These are phyloP conservation scores for Mycena rosella DNA, from an alignment of 768 basidiomycete species.

Conservation along the genomic window DNA sequence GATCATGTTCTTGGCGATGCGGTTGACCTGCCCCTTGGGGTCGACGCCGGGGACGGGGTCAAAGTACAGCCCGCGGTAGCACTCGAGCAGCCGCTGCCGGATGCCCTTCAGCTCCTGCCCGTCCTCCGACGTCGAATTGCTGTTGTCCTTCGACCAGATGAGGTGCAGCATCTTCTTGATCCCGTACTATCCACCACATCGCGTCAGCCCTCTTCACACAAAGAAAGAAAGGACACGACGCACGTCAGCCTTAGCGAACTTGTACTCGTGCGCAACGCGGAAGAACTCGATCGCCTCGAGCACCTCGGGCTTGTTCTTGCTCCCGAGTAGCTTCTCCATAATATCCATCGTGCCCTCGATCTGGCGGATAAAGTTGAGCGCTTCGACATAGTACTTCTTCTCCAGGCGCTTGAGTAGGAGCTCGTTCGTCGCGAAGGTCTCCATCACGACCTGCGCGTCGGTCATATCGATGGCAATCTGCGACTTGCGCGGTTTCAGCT, in stretches of 20 bases:
- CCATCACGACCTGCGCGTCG: constrained; percentile 79
- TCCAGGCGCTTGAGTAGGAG: constrained; percentile 75
- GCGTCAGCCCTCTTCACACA: too few relatives aligned
- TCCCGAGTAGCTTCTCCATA: constrained; percentile 84
- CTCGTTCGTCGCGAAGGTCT: constrained; percentile 75
- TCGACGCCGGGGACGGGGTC: constrained; percentile 81
- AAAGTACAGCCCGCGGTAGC: constrained; percentile 90
- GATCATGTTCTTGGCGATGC: constrained; percentile 97
- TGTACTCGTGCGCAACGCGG: constrained; percentile 82
- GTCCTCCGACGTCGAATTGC: constrained; percentile 72
- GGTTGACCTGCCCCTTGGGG: constrained; percentile 88
- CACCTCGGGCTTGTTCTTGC: constrained; percentile 87
- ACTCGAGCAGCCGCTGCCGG: constrained; percentile 88
- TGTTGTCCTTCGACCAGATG: constrained; percentile 97
- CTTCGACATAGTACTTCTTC: constrained; percentile 91
- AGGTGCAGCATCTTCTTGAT: constrained; percentile 97
- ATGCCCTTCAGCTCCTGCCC: constrained; percentile 87
- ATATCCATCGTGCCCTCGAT: constrained; percentile 75
- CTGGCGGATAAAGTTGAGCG: constrained; percentile 80
- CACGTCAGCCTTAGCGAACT: constrained; percentile 84
- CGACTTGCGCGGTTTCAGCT: constrained; percentile 73
- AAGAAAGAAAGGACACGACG: constrained; percentile 31
- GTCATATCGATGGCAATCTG: constrained; percentile 80
- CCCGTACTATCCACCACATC: constrained; percentile 66
- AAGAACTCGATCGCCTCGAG: constrained; percentile 93